These are phyloP conservation scores for Alternaria infectoria DNA, from an alignment of 2,329 filamentous ascomycete species.

Conservation along the genomic window DNA sequence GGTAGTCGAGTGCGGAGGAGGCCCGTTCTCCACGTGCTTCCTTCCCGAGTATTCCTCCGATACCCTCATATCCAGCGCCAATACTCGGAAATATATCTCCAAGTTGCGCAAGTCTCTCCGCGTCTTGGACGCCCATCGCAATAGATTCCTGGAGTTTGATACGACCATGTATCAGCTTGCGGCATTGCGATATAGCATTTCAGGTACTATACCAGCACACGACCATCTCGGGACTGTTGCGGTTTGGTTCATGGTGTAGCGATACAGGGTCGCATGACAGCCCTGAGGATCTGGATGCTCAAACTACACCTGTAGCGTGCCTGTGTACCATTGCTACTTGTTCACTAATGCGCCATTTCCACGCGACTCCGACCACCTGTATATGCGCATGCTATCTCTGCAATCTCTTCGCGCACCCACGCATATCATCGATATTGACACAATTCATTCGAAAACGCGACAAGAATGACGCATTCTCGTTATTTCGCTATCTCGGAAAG, in stretches of 20 bases:
- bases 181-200: neutral
- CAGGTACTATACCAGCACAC: neutral
- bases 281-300: neutral
- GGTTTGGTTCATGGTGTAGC: neutral
- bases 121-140: neutral
- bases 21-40: neutral
- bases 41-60: neutral
- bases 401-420: neutral
- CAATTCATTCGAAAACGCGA: neutral
- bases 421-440: neutral
- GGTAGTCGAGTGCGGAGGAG: neutral
- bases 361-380: neutral
- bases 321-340: neutral
- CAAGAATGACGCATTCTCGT: constrained; percentile 1
- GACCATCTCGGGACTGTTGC: neutral
- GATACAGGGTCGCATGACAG: neutral
- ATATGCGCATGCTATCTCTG: neutral
- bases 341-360: neutral
- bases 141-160: neutral
- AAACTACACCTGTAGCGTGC: neutral
- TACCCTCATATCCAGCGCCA: neutral
- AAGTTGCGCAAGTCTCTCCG: neutral
- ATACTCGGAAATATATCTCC: neutral
- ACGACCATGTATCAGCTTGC: neutral
- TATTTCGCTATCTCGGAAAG: constrained; percentile 1